These are phyloP conservation scores for Penicillium expansum DNA, from an alignment of 2,329 filamentous ascomycete genomes.

Conservation along the genomic window DNA sequence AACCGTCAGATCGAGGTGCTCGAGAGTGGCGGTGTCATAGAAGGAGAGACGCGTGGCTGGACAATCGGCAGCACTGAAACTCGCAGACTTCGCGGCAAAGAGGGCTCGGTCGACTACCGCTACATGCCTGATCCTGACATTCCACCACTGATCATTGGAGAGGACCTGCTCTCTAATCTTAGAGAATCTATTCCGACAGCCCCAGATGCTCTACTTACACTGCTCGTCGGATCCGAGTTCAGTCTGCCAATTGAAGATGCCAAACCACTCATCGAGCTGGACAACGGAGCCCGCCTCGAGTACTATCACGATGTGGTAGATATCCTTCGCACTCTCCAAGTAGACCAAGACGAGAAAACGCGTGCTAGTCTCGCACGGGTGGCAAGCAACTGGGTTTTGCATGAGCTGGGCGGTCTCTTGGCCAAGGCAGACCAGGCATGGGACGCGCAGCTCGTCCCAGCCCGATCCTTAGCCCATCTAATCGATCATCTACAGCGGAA, in stretches of 20 bases:
- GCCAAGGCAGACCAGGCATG: slow-evolving; percentile 52
- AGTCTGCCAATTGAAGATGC: slow-evolving; percentile 78
- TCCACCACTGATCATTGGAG: slow-evolving; percentile 70
- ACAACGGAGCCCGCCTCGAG: slow-evolving; percentile 75
- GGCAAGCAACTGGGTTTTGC: slow-evolving; percentile 68
- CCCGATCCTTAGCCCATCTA: slow-evolving; percentile 46
- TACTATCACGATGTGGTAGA: slow-evolving; percentile 62
- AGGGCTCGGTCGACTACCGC: slow-evolving; percentile 94
- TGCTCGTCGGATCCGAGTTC: slow-evolving; percentile 60
- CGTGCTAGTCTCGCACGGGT: slow-evolving; percentile 45
- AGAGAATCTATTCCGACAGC: slow-evolving; percentile 62
- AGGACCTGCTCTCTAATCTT: slow-evolving; percentile 66
- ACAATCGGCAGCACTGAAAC: slow-evolving; percentile 81
- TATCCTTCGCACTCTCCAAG: slow-evolving; percentile 30
- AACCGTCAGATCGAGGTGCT: slow-evolving; percentile 82
- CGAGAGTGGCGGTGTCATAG: slow-evolving; percentile 69
- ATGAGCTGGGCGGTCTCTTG: slow-evolving; percentile 67
- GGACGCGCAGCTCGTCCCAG: slow-evolving; percentile 40
- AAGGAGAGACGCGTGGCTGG: slow-evolving; percentile 92
- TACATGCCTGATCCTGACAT: slow-evolving; percentile 98
- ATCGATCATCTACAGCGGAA: slow-evolving; percentile 45
- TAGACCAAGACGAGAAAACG: slow-evolving; percentile 26
- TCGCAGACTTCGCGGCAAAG: slow-evolving; percentile 78
- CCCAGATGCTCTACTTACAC: slow-evolving; percentile 67
- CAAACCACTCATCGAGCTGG: slow-evolving; percentile 70